These are phyloP conservation scores for Colletotrichum simmondsii DNA, from an alignment of 2,329 filamentous ascomycete genomes.

Conservation along the genomic window DNA sequence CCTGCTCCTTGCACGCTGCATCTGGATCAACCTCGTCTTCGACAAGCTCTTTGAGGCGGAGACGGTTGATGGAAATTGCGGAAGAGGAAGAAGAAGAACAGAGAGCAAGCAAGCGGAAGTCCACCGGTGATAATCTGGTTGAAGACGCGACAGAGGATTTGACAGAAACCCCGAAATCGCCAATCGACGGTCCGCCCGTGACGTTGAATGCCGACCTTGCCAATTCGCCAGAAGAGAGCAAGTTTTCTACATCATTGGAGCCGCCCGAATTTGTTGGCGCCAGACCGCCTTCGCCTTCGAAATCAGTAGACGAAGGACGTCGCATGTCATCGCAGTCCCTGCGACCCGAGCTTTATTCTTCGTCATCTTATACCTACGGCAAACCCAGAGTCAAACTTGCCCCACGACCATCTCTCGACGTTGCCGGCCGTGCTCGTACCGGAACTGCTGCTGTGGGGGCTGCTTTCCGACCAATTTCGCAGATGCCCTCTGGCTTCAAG, in stretches of 20 bases:
- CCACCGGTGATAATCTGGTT: slow-evolving; percentile 56
- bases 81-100: slow-evolving; percentile 88
- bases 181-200: slow-evolving; percentile 50
- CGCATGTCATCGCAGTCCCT: slow-evolving; percentile 64
- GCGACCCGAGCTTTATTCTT: slow-evolving; percentile 61
- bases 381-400: slow-evolving; percentile 91
- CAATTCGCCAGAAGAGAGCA: slow-evolving; percentile 58
- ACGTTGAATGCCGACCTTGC: slow-evolving; percentile 65
- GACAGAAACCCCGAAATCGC: slow-evolving; percentile 42
- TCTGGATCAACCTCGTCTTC: slow-evolving; percentile 88
- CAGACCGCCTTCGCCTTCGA: slow-evolving; percentile 56
- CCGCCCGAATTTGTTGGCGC: slow-evolving; percentile 63
- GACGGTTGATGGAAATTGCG: slow-evolving; percentile 89
- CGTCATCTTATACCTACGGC: slow-evolving; percentile 60
- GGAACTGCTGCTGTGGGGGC: slow-evolving; percentile 48
- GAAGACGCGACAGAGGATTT: slow-evolving; percentile 38
- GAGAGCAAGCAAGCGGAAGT: slow-evolving; percentile 68
- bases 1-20: slow-evolving; percentile 89
- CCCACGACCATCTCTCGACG: slow-evolving; percentile 81
- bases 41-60: slow-evolving; percentile 79
- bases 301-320: slow-evolving; percentile 54
- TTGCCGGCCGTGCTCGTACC: slow-evolving; percentile 69
- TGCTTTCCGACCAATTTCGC: slow-evolving; percentile 77
- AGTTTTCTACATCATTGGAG: slow-evolving; percentile 61
- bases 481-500: slow-evolving; percentile 84